These are phyloP conservation scores for Parietichytrium sp. DNA, from an alignment of 108 stramenopile genomes.

Conservation along the genomic window DNA sequence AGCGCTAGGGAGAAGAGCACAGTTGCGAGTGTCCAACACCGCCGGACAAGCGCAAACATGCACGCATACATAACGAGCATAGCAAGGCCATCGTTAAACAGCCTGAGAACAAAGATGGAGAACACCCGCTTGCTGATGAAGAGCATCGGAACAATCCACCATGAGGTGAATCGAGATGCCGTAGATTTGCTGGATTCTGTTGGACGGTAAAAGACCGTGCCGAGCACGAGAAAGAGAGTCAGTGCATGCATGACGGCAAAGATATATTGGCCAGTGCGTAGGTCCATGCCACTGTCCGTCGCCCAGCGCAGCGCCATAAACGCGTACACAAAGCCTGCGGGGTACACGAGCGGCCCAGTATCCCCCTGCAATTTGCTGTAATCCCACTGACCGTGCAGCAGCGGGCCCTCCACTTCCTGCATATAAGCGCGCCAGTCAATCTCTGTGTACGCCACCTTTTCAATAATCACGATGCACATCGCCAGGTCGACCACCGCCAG, in stretches of 20 bases:
- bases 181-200: constrained; percentile 28
- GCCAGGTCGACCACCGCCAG: constrained; percentile 36
- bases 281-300: constrained; percentile 62
- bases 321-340: constrained; percentile 89
- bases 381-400: constrained; percentile 76
- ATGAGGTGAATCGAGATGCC: constrained; percentile 35
- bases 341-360: constrained; percentile 95
- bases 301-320: constrained; percentile 71
- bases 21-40: constrained; percentile 77
- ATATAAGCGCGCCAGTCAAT: constrained; percentile 98
- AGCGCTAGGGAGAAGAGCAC: constrained; percentile 83
- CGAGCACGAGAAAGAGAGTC: constrained; percentile 66
- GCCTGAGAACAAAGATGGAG: constrained; percentile 88
- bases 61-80: constrained; percentile 79
- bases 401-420: constrained; percentile 81
- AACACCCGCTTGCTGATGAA: constrained; percentile 84
- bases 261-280: constrained; percentile 73
- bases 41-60: constrained; percentile 69
- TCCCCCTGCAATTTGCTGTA: constrained; percentile 81
- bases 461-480: constrained; percentile 68
- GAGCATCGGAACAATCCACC: constrained; percentile 70
- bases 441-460: constrained; percentile 84
- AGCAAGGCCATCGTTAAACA: constrained; percentile 94
- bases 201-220: constrained; percentile 67
- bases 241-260: constrained; percentile 77